Base-by-base conservation (phyloP, 148 eudicot species). In the Fallopia convolvulus region DNA sequence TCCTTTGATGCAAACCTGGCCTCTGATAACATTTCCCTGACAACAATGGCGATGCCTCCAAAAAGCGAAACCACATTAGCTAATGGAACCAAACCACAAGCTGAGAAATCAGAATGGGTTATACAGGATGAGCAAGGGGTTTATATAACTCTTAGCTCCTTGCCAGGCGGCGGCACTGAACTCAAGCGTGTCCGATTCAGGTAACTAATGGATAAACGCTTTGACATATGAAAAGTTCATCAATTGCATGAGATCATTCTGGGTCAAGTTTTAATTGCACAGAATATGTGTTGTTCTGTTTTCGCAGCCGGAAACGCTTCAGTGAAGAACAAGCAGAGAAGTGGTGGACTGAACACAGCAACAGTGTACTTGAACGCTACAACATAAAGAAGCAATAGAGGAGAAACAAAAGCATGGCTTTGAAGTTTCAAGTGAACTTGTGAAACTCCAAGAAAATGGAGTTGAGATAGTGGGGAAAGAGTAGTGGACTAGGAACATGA, bases 171-270 rank as follows among this genome's bases (percentile, higher is more conserved):
- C 20, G 85, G 76, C 53, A 87, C 87, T 76, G 99, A 92, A 83
- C 97, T 95, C 71, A 89, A 79, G 84, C 90, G 97, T 46, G 94
- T 95, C 81, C 94, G 97, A 68, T 95, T 95, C 97, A 95, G 99
- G 99, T 94, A 93, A 60, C 39, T 36, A 36, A 36, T 36, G 39
- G 39, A 36, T 2, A 36, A 36, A 36, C 2, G 39, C 39, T 36
- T 36, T 36, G 39, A 36, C 39, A 36, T 36, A 36, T 44, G 47
- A 14, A 65, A 30, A 13, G 30, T 12, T 65, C 40, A 65, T 7
- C 41, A 32, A 63, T 32, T 13, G 18, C 2, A 65, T 50, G 61
- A 55, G 26, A 55, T 20, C 7, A n/a, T 33, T 39, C 72, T 5
- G 20, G 72, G 17, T 68, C 72, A 26, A 39, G 46, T 68, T 68